Evolutionary conservation across 2,329 filamentous ascomycete species (phyloP), one percentile per base, ranked within the genome.

Genomic region (Ophiostoma himal-ulmi): DNA sequence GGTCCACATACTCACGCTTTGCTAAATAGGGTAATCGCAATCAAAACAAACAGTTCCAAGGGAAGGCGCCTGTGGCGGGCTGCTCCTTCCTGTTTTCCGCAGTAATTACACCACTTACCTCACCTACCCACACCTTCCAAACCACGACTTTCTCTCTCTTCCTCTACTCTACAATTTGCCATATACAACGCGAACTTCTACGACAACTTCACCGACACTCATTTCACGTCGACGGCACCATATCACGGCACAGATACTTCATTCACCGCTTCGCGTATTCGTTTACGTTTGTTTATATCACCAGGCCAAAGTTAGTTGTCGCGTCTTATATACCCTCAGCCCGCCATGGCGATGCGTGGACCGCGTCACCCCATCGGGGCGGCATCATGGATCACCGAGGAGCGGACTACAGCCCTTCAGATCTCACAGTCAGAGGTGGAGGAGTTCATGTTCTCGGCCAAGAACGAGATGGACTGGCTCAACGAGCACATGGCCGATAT

Each of bases 401-500:
- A 99, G 83, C 88, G 94, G 75, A 86, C 89, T 62, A 91, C 94
- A 76, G 89, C 92, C 17, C 82, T 88, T 70, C 86, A 91, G 74
- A 89, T 97, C 73, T 86, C 91, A 20, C 85, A 90, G 66, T 87
- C 93, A 70, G 95, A 98, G 79, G 86, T 92, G 70, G 94, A 98
- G 75, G 96, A 99, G 81, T 96, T 98, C 77, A 88, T 91, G 62
- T 98, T 92, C 81, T 93, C 93, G 39, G 94, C 92, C 73, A 88
- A 92, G 71, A 96, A 98, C 80, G 95, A 99, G 79, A 83, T 98
- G 77, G 94, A 98, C 78, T 99, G 95, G 95, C 84, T 99, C 76
- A 98, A 99, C 77, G 95, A 98, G 81, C 95, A 99, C 79, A 97
- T 99, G 94, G 88, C 88, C 68, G 93, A 96, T 73, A 92, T 99